Percentiles rank a stretch among this genome's conserved stretches.
These are phyloP conservation scores for Plantago ovata DNA, from an alignment of 257 asterid species.

Conservation along the genomic window DNA sequence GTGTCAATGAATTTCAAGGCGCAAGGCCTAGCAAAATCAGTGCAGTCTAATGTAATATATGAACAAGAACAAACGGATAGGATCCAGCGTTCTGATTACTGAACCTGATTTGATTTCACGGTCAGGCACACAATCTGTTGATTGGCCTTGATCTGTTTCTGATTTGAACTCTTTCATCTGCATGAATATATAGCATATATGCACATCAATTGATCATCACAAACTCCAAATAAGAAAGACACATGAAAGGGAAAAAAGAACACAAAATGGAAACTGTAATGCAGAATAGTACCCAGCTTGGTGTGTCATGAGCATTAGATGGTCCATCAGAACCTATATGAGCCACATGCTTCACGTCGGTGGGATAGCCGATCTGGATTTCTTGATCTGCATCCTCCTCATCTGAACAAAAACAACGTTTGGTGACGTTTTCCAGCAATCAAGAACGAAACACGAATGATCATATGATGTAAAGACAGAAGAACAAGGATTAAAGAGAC, in stretches of 20 bases:
- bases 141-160: slow-evolving; percentile 29
- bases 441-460: not conserved
- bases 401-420: slow-evolving; percentile 31
- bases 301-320: slow-evolving; percentile 40
- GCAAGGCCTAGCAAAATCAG: too few relatives aligned
- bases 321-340: slow-evolving; percentile 92
- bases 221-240: not conserved
- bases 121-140: too few relatives aligned
- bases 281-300: slow-evolving; percentile 57
- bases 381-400: slow-evolving; percentile 59
- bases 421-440: not conserved
- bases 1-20: too few relatives aligned
- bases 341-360: slow-evolving; percentile 95
- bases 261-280: not conserved
- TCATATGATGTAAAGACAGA: not conserved
- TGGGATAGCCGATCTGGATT: slow-evolving; percentile 76
- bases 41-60: too few relatives aligned
- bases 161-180: slow-evolving; percentile 68
- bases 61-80: not conserved
- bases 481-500: slow-evolving; percentile 26
- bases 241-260: too few relatives aligned
- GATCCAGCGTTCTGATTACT: slow-evolving; percentile 56
- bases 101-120: slow-evolving; percentile 59
- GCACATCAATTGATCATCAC: not conserved
- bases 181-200: not conserved